These are phyloP conservation scores for Epichloe aotearoae DNA, from an alignment of 2,329 filamentous ascomycete species.

Conservation along the genomic window DNA sequence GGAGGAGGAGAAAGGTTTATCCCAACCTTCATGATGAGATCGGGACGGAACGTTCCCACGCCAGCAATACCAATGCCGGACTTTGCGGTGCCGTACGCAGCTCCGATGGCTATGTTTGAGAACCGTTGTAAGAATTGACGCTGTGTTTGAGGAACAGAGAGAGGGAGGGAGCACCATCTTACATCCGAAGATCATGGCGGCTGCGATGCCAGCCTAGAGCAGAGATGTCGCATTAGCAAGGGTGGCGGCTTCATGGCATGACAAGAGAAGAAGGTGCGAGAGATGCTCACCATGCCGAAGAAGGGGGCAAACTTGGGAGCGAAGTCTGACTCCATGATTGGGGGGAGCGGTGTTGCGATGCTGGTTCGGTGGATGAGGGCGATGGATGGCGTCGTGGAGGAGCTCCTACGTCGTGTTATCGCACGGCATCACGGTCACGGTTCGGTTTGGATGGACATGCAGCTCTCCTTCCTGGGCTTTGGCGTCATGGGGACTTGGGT, in stretches of 20 bases:
- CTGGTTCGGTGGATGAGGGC: background rate
- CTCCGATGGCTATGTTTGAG: slow-evolving; percentile 42
- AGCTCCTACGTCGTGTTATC: slow-evolving; percentile 1
- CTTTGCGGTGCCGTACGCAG: slow-evolving; percentile 79
- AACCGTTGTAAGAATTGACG: slow-evolving; percentile 6
- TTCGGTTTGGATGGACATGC: background rate
- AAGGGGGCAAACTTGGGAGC: slow-evolving; percentile 77
- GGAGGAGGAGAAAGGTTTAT: too few species aligned
- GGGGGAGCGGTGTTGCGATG: slow-evolving; percentile 1
- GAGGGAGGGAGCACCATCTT: slow-evolving; percentile 22
- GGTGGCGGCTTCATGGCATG: slow-evolving; percentile 12
- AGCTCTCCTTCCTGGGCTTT: background rate
- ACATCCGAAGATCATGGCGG: slow-evolving; percentile 79
- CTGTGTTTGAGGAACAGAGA: background rate
- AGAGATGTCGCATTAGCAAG: slow-evolving; percentile 1
- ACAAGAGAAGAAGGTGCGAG: slow-evolving; percentile 4
- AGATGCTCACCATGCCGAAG: slow-evolving; percentile 63
- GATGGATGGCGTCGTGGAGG: background rate
- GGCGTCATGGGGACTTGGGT: slow-evolving; percentile 1
- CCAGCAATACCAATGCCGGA: slow-evolving; percentile 80
- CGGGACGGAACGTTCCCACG: slow-evolving; percentile 71
- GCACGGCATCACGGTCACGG: slow-evolving; percentile 1
- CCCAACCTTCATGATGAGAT: slow-evolving; percentile 78
- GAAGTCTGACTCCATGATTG: slow-evolving; percentile 44
- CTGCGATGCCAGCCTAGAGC: slow-evolving; percentile 58